phyloP scores from a whole-genome alignment of 2,329 filamentous ascomycete species.

The Talaromyces funiculosus region DNA sequence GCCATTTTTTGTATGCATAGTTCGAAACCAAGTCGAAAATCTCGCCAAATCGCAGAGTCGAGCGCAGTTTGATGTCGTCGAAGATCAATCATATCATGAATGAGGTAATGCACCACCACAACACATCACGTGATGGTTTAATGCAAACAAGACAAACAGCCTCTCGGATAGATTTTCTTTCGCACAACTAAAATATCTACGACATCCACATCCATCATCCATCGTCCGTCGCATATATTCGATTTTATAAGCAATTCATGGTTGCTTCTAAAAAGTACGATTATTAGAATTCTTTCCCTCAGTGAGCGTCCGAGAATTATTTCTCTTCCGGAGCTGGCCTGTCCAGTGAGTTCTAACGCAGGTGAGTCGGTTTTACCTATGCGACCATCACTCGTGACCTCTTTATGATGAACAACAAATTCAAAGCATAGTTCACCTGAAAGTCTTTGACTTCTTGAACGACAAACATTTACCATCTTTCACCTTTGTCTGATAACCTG shows the following conservation, averaged over 20 bases:
- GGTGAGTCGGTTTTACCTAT: not conserved
- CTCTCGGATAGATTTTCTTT: not conserved
- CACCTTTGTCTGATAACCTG: constrained; percentile 18
- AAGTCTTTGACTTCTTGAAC: constrained; percentile 23
- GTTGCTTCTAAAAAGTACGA: not conserved
- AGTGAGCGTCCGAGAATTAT: not conserved
- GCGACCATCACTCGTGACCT: constrained; percentile 1
- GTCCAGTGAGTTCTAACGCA: not conserved
- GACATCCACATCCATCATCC: not conserved
- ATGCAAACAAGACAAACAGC: constrained; percentile 7
- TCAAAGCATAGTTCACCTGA: constrained; percentile 29
- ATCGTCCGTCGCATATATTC: not conserved
- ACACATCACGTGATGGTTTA: constrained; percentile 3
- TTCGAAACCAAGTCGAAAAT: no score
- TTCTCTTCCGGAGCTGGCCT: not conserved
- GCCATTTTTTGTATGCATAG: no score
- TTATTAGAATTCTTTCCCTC: not conserved
- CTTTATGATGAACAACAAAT: constrained; percentile 22
- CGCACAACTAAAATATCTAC: not conserved
- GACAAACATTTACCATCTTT: constrained; percentile 26
- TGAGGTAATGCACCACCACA: no score
- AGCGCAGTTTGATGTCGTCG: not conserved
- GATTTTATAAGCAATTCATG: not conserved
- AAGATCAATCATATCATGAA: not conserved
- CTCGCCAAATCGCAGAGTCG: no score